Evolutionary conservation across 2,329 filamentous ascomycete species (phyloP).

Genomic region (Neospermospora avenae): DNA sequence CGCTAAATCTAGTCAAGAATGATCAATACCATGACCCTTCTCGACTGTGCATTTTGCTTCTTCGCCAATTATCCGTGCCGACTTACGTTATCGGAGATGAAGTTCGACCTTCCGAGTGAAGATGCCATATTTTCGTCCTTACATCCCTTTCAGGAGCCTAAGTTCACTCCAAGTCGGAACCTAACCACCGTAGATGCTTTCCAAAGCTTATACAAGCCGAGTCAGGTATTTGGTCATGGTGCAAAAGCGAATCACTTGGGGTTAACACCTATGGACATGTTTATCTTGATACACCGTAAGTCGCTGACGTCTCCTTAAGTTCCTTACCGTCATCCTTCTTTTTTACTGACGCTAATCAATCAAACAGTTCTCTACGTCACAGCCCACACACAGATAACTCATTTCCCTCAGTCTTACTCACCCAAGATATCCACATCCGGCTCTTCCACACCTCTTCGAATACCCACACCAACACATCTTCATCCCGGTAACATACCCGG

Average conservation of each 20-base stretch:
- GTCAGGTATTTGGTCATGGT: neutral
- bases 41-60: conserved; percentile 44
- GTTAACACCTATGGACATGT: conserved; percentile 26
- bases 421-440: conserved; percentile 6
- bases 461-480: neutral
- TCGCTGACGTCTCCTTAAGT: neutral
- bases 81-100: conserved; percentile 39
- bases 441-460: conserved; percentile 4
- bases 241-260: conserved; percentile 19
- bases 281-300: conserved; percentile 27
- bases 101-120: conserved; percentile 43
- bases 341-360: neutral
- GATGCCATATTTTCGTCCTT: conserved; percentile 39
- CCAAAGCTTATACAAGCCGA: conserved; percentile 33
- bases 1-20: conserved; percentile 32
- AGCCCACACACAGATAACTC: conserved; percentile 22
- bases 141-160: conserved; percentile 41
- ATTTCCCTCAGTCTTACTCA: conserved; percentile 18
- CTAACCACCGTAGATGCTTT: conserved; percentile 40
- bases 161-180: conserved; percentile 38
- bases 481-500: neutral
- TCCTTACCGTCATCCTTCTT: neutral
- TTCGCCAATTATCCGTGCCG: conserved; percentile 44
- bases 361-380: conserved; percentile 25
- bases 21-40: conserved; percentile 39